phyloP scores from a whole-genome alignment of 495 filamentous ascomycete genomes.

The Amphirosellinia nigrospora region DNA sequence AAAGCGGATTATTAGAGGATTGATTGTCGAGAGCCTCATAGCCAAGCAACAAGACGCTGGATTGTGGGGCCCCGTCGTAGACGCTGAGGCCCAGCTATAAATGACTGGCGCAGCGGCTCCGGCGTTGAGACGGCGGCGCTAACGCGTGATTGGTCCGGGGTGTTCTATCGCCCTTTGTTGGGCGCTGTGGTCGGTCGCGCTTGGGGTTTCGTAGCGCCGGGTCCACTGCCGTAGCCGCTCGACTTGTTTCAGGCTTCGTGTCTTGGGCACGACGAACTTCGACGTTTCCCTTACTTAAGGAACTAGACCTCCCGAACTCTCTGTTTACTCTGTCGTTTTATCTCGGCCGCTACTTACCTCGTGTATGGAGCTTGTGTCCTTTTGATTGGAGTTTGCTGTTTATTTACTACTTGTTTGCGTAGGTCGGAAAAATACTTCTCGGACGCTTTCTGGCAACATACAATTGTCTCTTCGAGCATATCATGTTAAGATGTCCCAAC shows the following conservation, averaged over 20 bases:
- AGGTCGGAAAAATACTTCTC: too few relatives aligned
- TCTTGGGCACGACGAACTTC: background rate
- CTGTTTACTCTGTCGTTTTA: background rate
- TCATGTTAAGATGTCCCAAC: background rate
- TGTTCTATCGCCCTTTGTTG: too few relatives aligned
- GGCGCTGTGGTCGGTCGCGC: background rate
- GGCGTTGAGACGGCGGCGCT: conserved; percentile 16
- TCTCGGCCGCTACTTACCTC: too few relatives aligned
- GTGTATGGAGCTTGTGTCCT: too few relatives aligned
- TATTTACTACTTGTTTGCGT: too few relatives aligned
- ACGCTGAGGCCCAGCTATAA: background rate
- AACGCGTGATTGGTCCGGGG: conserved; percentile 5
- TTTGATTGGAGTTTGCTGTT: too few relatives aligned
- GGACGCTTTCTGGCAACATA: too few relatives aligned
- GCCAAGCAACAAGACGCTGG: conserved; percentile 13
- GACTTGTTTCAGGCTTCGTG: background rate
- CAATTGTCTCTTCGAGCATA: background rate
- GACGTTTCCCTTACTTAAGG: background rate
- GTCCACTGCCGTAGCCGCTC: conserved; percentile 15
- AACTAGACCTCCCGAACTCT: background rate
- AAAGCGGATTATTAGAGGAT: background rate
- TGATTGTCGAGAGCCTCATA: background rate
- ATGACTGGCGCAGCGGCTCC: conserved; percentile 13
- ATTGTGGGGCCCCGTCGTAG: background rate
- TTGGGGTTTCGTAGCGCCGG: conserved; percentile 7